Evolutionary conservation across 192 early-diverging fungal species (phyloP).

Genomic region (Allomyces arbusculus): DNA sequence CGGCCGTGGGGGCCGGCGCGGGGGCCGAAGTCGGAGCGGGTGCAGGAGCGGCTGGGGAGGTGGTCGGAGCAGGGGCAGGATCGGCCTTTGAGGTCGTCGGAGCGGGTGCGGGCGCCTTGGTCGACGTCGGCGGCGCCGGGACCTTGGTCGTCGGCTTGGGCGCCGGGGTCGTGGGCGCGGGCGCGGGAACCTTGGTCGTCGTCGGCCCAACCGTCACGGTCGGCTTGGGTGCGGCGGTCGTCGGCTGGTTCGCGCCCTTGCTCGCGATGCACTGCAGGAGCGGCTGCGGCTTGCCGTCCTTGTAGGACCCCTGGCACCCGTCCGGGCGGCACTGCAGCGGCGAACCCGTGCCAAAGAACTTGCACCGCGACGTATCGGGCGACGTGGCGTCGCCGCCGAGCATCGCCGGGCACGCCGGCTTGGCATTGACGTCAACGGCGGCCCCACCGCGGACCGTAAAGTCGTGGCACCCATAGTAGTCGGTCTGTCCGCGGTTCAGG

Average conservation of each 20-base stretch:
- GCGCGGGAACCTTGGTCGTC: background rate
- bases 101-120: background rate
- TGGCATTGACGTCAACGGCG: background rate
- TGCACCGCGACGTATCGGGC: background rate
- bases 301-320: background rate
- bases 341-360: background rate
- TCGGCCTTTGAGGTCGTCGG: background rate
- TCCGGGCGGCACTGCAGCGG: background rate
- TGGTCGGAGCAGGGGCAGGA: background rate
- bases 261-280: background rate
- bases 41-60: too few relatives aligned
- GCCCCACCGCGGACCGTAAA: background rate
- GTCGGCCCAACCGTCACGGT: background rate
- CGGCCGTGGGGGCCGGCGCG: too few relatives aligned
- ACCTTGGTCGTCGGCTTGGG: background rate
- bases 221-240: background rate
- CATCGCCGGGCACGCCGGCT: background rate
- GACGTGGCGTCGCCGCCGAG: constrained; percentile 1
- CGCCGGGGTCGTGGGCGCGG: background rate
- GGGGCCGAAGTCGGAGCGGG: too few relatives aligned
- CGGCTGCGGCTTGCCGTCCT: background rate
- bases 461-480: background rate
- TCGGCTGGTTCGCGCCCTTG: background rate
- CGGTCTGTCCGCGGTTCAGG: background rate
- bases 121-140: background rate